These are phyloP conservation scores for Oleoguttula mirabilis DNA, from an alignment of 495 filamentous ascomycete genomes.

Conservation along the genomic window DNA sequence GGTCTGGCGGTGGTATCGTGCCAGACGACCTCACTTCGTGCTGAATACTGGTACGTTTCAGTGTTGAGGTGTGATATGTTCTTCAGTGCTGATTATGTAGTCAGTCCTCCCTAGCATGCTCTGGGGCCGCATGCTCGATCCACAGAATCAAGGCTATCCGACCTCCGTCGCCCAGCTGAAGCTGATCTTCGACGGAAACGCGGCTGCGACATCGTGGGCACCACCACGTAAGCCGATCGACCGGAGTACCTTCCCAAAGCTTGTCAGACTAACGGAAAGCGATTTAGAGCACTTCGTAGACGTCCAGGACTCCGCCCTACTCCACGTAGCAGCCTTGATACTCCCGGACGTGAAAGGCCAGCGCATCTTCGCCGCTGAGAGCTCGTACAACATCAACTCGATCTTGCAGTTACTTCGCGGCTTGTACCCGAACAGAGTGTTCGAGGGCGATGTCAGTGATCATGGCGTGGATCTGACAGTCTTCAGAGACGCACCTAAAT, in stretches of 20 bases:
- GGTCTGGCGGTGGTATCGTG: slow-evolving; percentile 17
- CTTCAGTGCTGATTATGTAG: background rate
- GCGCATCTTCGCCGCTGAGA: slow-evolving; percentile 37
- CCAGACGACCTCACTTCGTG: slow-evolving; percentile 1
- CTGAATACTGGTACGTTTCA: slow-evolving; percentile 4
- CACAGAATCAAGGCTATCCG: background rate
- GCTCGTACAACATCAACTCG: slow-evolving; percentile 29
- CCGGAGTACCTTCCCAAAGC: too few relatives aligned
- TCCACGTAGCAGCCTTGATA: slow-evolving; percentile 38
- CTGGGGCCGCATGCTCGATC: slow-evolving; percentile 17
- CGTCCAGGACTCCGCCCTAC: slow-evolving; percentile 37
- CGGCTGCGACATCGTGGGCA: slow-evolving; percentile 2
- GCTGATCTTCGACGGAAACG: slow-evolving; percentile 3
- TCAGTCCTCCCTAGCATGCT: slow-evolving; percentile 18
- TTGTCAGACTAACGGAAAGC: background rate
- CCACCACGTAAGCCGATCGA: background rate
- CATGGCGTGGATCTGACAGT: slow-evolving; percentile 19
- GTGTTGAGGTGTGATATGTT: too few relatives aligned
- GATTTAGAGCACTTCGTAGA: slow-evolving; percentile 28
- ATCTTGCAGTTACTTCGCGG: slow-evolving; percentile 26
- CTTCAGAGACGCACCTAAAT: slow-evolving; percentile 20
- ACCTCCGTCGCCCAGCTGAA: slow-evolving; percentile 3
- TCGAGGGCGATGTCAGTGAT: slow-evolving; percentile 22
- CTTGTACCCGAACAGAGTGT: slow-evolving; percentile 24
- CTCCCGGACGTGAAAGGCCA: slow-evolving; percentile 32